Evolutionary conservation across 176 grass and related monocot species (phyloP).

Genomic region (Puya raimondii): DNA sequence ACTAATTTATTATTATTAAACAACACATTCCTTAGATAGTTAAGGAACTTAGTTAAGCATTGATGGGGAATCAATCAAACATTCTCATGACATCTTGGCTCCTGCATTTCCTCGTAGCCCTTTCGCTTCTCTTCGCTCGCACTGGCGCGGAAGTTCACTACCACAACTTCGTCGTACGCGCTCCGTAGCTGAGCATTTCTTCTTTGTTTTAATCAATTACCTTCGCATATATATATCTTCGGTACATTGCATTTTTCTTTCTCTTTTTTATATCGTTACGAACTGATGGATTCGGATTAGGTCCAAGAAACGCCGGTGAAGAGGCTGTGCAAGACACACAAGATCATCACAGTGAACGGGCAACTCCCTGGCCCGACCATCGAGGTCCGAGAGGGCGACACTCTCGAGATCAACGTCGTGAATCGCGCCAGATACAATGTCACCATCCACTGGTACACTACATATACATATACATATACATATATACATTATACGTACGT

Average conservation of each 20-base stretch:
- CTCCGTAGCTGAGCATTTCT: background rate
- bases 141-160: conserved; percentile 40
- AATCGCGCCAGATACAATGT: conserved; percentile 66
- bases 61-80: background rate
- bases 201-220: background rate
- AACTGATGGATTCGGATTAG: conserved; percentile 8
- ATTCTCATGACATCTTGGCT: background rate
- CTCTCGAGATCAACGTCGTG: conserved; percentile 31
- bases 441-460: conserved; percentile 45
- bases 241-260: background rate
- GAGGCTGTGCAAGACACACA: conserved; percentile 56
- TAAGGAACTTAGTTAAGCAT: background rate
- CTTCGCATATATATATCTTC: background rate
- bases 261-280: background rate
- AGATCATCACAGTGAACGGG: conserved; percentile 66
- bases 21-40: conserved; percentile 10
- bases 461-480: background rate
- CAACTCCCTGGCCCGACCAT: conserved; percentile 73
- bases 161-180: conserved; percentile 67
- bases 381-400: conserved; percentile 62
- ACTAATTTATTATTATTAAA: background rate
- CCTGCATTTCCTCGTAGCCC: background rate
- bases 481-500: background rate
- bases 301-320: conserved; percentile 61
- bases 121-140: conserved; percentile 17